phyloP scores from a whole-genome alignment of 169 alveolate genomes.

The Plasmodium chabaudi region DNA sequence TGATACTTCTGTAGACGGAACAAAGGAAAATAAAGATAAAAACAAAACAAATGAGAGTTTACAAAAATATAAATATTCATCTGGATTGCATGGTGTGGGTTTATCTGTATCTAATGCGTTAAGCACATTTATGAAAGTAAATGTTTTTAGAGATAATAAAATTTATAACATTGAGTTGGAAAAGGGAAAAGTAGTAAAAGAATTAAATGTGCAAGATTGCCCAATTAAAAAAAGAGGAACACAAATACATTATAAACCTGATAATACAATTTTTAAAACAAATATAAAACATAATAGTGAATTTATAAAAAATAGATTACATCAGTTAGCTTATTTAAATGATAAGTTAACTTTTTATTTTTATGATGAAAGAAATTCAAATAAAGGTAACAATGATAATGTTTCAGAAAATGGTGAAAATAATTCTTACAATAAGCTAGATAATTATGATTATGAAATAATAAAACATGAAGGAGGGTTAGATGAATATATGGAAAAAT shows the following conservation, averaged over 20 bases:
- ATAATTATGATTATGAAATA: slow-evolving; percentile 43
- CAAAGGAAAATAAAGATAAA: slow-evolving; percentile 13
- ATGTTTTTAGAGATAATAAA: slow-evolving; percentile 80
- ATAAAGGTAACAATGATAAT: slow-evolving; percentile 6
- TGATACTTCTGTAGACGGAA: not conserved
- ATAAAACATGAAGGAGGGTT: slow-evolving; percentile 74
- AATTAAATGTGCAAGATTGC: slow-evolving; percentile 48
- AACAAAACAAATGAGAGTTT: slow-evolving; percentile 26
- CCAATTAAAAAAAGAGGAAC: slow-evolving; percentile 72
- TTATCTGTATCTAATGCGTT: slow-evolving; percentile 88
- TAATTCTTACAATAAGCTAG: slow-evolving; percentile 10
- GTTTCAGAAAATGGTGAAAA: slow-evolving; percentile 1
- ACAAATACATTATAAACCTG: slow-evolving; percentile 71
- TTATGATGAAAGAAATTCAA: slow-evolving; percentile 65
- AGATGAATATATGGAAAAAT: slow-evolving; percentile 46
- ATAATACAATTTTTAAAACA: slow-evolving; percentile 64
- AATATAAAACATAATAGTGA: slow-evolving; percentile 50
- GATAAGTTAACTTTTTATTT: slow-evolving; percentile 57
- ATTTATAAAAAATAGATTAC: slow-evolving; percentile 47
- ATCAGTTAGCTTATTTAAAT: slow-evolving; percentile 75
- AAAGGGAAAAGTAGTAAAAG: slow-evolving; percentile 78
- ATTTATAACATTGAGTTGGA: slow-evolving; percentile 81
- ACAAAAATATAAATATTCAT: slow-evolving; percentile 80
- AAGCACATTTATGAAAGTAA: slow-evolving; percentile 81
- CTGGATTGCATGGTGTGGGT: slow-evolving; percentile 92